phyloP scores from a whole-genome alignment of 78 protist species.

The Mastigamoeba balamuthi region DNA sequence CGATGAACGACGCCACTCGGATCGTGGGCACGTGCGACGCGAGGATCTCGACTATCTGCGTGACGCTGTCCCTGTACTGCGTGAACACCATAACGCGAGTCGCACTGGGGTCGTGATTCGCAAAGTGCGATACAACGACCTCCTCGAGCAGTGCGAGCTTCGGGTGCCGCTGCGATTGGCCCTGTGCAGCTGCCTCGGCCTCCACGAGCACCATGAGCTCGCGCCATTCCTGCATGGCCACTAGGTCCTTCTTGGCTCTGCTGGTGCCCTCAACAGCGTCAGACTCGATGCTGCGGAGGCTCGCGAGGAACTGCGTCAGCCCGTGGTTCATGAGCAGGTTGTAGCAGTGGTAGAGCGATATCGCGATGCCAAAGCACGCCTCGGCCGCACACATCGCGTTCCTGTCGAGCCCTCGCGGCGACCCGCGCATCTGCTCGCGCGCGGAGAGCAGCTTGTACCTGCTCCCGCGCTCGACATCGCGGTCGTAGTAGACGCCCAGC shows the following conservation, averaged over 20 bases:
- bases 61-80: constrained; percentile 18
- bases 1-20: constrained; percentile 13
- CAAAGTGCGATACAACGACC: constrained; percentile 24
- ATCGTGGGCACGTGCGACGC: neutral
- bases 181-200: neutral
- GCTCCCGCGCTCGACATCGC: neutral
- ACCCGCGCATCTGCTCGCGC: neutral
- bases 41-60: constrained; percentile 4
- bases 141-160: neutral
- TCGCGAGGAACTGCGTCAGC: neutral
- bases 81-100: constrained; percentile 68
- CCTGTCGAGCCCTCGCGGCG: neutral
- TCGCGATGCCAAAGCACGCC: neutral
- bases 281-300: neutral
- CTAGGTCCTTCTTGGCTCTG: neutral
- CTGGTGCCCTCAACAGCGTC: neutral
- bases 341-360: neutral
- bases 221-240: neutral
- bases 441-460: neutral
- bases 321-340: constrained; percentile 1
- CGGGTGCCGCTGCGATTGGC: constrained; percentile 1
- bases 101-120: neutral
- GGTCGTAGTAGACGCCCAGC: neutral
- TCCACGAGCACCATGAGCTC: neutral
- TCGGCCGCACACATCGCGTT: neutral